phyloP scores from a whole-genome alignment of 257 asterid genomes.

The Gentiana dahurica region DNA sequence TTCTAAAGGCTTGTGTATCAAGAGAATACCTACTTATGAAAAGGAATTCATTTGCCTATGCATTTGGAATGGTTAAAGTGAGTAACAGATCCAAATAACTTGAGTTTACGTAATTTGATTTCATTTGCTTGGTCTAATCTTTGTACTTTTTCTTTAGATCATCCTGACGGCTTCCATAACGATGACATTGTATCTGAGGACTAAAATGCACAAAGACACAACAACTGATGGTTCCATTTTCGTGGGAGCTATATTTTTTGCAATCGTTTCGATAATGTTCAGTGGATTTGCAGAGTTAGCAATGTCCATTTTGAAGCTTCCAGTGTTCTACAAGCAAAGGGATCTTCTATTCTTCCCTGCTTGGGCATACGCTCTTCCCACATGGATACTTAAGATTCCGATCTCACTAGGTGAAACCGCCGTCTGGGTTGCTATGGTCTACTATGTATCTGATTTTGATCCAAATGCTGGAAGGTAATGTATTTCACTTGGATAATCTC shows the following conservation, averaged over 20 bases:
- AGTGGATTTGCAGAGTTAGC: constrained; percentile 45
- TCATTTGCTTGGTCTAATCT: neutral
- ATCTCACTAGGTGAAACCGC: constrained; percentile 54
- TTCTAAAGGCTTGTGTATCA: constrained; percentile 15
- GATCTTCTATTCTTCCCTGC: too few relatives aligned
- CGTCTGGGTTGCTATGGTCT: constrained; percentile 21
- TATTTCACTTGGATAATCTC: neutral
- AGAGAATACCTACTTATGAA: constrained; percentile 18
- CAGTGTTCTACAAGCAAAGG: constrained; percentile 66
- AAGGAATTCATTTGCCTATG: constrained; percentile 16
- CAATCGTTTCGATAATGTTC: too few relatives aligned
- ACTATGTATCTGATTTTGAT: constrained; percentile 60
- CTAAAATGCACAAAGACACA: constrained; percentile 41
- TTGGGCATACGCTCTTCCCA: too few relatives aligned
- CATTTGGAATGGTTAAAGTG: constrained; percentile 11
- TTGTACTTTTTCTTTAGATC: constrained; percentile 26
- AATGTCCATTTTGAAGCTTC: constrained; percentile 63
- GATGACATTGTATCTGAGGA: constrained; percentile 48
- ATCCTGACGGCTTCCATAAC: constrained; percentile 48
- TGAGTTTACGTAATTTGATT: neutral
- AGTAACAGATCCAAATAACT: constrained; percentile 1
- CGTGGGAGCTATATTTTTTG: constrained; percentile 74
- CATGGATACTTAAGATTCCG: constrained; percentile 37
- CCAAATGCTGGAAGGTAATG: constrained; percentile 60
- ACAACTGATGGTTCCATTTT: constrained; percentile 61